Base-by-base conservation (phyloP, 73 alveolate species). In the Stentor coeruleus region DNA sequence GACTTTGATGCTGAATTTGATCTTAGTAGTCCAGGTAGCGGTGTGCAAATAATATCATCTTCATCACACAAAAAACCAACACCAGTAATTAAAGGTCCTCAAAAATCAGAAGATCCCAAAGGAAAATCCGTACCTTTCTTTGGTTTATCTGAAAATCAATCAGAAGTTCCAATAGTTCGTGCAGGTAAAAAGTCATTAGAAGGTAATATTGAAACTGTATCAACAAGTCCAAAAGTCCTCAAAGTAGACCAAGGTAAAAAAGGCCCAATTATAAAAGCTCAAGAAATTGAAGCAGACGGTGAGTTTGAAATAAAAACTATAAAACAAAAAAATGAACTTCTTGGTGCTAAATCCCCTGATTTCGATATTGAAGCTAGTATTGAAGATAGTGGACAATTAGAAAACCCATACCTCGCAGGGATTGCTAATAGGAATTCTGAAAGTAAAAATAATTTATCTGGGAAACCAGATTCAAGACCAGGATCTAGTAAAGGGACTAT, bases 291-390 rank as follows among this genome's bases (percentile, higher is more conserved):
- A 49, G 20, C 20, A 49, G 66, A 49, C 66, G 66, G 20, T 20
- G 66, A 49, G 66, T 49, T 49, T 20, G 66, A 49, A 49, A 49
- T 49, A 6, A 49, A 49, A 20, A 49, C 66, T 49, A 20, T 49
- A 20, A 49, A 49, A 11, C 6, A 49, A 11, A 11, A 6, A 49
- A 49, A 49, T 6, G 20, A 49, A 11, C 20, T 49, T 6, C n/a
- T n/a, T n/a, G n/a, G n/a, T n/a, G n/a, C n/a, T 20, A 66, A 66
- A 66, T 14, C 33, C 42, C 79, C 79, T 66, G 79, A 66, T 28
- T 14, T 66, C 15, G 39, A 66, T 2, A 66, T 66, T 20, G 79
- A 66, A 66, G 79, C 36, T 26, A 66, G 79, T 31, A 14, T 66
- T 20, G 79, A 66, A 66, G 79, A 66, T 40, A 20, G 40, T 11